Evolutionary conservation across 305 asterid genomes (phyloP).

Genomic region (Rubia balearica): DNA sequence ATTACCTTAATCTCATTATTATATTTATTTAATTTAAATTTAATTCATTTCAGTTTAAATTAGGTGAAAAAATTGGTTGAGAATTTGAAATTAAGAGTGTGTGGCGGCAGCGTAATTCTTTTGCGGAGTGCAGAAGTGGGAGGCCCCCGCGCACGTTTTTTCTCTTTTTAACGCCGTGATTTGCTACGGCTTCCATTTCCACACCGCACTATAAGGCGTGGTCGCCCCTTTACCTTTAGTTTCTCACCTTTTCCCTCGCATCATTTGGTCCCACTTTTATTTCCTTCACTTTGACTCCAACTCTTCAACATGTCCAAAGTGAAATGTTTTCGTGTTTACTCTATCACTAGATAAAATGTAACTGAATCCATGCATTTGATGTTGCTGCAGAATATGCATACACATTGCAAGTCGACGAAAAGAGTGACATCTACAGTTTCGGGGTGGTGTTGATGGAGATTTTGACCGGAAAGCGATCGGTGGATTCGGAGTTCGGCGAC

Average conservation of each 20-base stretch:
- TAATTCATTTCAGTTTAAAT: too few species aligned
- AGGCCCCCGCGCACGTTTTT: background rate
- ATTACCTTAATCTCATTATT: too few species aligned
- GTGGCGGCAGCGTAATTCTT: background rate
- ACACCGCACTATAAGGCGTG: conserved; percentile 49
- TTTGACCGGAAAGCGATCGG: conserved; percentile 63
- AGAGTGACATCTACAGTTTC: conserved; percentile 84
- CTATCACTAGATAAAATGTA: too few species aligned
- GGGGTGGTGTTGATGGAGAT: conserved; percentile 87
- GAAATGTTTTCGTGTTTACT: conserved; percentile 7
- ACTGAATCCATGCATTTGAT: too few species aligned
- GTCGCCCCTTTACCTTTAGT: conserved; percentile 29
- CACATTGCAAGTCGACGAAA: conserved; percentile 84
- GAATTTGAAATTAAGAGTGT: background rate
- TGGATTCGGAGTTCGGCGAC: conserved; percentile 72
- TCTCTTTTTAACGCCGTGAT: conserved; percentile 32
- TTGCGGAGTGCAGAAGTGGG: conserved; percentile 6
- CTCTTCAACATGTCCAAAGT: conserved; percentile 17
- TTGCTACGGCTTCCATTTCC: conserved; percentile 31
- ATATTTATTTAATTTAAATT: too few species aligned
- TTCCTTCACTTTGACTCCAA: conserved; percentile 1
- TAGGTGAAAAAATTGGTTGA: background rate
- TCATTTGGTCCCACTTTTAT: conserved; percentile 43
- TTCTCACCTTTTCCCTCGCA: conserved; percentile 38
- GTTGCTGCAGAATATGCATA: conserved; percentile 65